These are phyloP conservation scores for Backusella sp. DNA, from an alignment of 192 early-diverging fungal species.

Conservation along the genomic window DNA sequence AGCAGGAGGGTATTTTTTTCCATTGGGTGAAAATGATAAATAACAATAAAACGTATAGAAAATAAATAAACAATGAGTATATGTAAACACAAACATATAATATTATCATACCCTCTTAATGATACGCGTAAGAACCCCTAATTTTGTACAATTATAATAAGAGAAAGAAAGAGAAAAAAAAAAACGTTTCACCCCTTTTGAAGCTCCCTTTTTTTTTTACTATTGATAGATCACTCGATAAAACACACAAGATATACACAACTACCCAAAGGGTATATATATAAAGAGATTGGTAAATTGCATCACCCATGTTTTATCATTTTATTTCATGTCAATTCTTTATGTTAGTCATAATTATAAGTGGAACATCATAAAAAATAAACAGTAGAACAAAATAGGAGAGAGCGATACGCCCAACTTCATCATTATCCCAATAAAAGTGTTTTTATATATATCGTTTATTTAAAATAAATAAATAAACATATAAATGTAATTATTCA, in stretches of 20 bases:
- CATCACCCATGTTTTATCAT: neutral
- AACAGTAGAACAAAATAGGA: neutral
- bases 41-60: slow-evolving; percentile 2
- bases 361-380: neutral
- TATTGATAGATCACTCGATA: neutral
- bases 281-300: no score
- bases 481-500: neutral
- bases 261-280: no score
- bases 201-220: neutral
- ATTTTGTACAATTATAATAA: neutral
- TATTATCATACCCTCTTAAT: neutral
- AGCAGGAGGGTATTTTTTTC: neutral
- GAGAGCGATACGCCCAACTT: neutral
- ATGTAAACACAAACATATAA: neutral
- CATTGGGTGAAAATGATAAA: neutral
- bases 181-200: neutral
- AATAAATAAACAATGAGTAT: neutral
- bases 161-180: neutral
- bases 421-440: neutral
- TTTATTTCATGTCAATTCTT: neutral
- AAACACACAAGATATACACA: neutral
- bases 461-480: neutral
- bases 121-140: neutral
- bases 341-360: neutral
- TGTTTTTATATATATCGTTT: neutral